Evolutionary conservation across 2,329 filamentous ascomycete species (phyloP).

Genomic region (Emericellopsis cladophorae): DNA sequence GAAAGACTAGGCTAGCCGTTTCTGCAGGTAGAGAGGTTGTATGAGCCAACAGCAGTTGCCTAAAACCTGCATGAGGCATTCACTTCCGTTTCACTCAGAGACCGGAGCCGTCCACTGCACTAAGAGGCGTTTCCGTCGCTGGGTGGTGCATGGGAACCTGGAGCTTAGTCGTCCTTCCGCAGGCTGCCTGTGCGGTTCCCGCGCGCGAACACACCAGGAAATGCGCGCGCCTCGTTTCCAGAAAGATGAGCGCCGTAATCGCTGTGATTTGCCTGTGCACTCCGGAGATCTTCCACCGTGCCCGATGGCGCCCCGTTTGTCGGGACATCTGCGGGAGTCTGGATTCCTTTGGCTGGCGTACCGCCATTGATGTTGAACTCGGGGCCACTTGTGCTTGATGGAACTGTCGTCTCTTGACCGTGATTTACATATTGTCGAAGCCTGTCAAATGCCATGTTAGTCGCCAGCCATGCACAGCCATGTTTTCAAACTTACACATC

Average conservation of each 20-base stretch:
- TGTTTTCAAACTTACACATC: conserved; percentile 51
- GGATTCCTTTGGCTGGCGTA: background rate
- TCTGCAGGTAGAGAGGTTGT: no score
- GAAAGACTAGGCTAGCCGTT: no score
- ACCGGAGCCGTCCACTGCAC: background rate
- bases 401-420: conserved; percentile 5
- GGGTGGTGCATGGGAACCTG: conserved; percentile 4
- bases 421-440: conserved; percentile 29
- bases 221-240: conserved; percentile 14
- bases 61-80: no score
- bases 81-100: no score
- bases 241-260: conserved; percentile 2
- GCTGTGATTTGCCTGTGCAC: background rate
- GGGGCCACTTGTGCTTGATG: background rate
- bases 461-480: background rate
- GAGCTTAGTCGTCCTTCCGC: conserved; percentile 8
- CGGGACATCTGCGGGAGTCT: background rate
- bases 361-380: background rate
- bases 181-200: conserved; percentile 29
- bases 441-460: conserved; percentile 11
- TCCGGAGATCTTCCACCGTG: background rate
- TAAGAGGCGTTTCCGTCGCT: background rate
- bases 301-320: background rate
- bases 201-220: conserved; percentile 55
- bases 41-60: no score